phyloP scores from a whole-genome alignment of 148 eudicot genomes.

The Linanthus parryae region DNA sequence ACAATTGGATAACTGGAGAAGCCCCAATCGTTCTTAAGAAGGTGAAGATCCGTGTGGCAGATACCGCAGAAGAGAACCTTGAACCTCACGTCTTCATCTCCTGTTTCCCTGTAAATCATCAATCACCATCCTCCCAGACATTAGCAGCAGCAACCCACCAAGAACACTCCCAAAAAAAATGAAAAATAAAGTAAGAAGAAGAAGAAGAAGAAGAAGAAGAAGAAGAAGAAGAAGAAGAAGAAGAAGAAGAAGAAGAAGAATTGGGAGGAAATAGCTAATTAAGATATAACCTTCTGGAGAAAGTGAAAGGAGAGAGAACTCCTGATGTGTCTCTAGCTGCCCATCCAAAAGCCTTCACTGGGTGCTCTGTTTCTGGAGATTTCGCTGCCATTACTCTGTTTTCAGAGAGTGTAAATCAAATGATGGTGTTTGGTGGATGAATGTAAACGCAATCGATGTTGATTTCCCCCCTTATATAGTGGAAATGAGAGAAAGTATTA shows the following conservation, averaged over 20 bases:
- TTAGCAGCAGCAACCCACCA: too few relatives aligned
- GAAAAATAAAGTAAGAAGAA: too few relatives aligned
- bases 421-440: too few relatives aligned
- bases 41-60: background rate
- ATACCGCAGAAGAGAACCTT: background rate
- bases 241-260: background rate
- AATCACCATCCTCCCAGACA: too few relatives aligned
- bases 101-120: background rate
- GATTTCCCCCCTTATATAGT: too few relatives aligned
- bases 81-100: background rate
- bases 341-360: constrained; percentile 15
- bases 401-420: too few relatives aligned
- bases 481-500: too few relatives aligned
- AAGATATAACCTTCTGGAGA: constrained; percentile 18
- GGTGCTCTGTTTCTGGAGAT: constrained; percentile 2
- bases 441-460: too few relatives aligned
- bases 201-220: too few relatives aligned
- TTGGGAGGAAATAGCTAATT: too few relatives aligned
- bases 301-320: constrained; percentile 7
- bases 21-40: constrained; percentile 1
- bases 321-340: constrained; percentile 14
- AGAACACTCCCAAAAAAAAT: too few relatives aligned
- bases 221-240: background rate
- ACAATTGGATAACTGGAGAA: background rate
- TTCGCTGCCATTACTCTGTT: too few relatives aligned